Evolutionary conservation across 1,284 basidiomycete genomes (phyloP).

Genomic region (Rhizoctonia solani): DNA sequence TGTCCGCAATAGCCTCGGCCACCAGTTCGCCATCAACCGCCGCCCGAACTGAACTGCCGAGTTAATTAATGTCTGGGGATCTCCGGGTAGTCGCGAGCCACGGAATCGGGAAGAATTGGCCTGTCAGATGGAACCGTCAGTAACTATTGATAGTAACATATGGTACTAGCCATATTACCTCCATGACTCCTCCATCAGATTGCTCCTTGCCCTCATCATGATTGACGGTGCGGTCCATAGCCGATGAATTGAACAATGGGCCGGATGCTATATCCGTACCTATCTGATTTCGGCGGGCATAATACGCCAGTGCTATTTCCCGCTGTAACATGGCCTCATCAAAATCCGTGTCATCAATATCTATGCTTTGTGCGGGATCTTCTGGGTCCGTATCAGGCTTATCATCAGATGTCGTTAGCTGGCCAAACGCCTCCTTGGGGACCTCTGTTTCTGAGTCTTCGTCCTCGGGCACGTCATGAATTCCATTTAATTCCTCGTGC

Average conservation of each 20-base stretch:
- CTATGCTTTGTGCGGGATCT: conserved; percentile 13
- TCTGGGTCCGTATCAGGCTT: conserved; percentile 45
- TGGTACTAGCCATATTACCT: no score
- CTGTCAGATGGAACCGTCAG: conserved; percentile 51
- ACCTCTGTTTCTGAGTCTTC: conserved; percentile 53
- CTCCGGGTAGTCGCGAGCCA: conserved; percentile 51
- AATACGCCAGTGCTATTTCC: conserved; percentile 72
- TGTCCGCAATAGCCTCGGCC: conserved; percentile 56
- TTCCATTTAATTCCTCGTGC: conserved; percentile 7
- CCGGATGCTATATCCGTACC: conserved; percentile 51
- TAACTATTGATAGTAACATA: no score
- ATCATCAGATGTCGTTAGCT: conserved; percentile 55
- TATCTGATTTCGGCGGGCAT: conserved; percentile 60
- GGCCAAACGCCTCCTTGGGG: conserved; percentile 36
- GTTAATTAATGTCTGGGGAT: conserved; percentile 49
- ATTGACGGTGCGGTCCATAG: no score
- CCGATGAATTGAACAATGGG: conserved; percentile 39
- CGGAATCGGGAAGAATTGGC: conserved; percentile 62
- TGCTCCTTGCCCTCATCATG: no score
- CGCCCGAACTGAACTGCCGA: conserved; percentile 63
- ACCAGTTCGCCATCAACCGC: conserved; percentile 60
- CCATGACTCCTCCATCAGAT: conserved; percentile 50
- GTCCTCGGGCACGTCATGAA: conserved; percentile 51
- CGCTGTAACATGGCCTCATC: conserved; percentile 68
- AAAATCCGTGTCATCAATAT: conserved; percentile 48